Base-by-base conservation (phyloP, 805 yeast genomes). In the Yarrowia hollandica region DNA sequence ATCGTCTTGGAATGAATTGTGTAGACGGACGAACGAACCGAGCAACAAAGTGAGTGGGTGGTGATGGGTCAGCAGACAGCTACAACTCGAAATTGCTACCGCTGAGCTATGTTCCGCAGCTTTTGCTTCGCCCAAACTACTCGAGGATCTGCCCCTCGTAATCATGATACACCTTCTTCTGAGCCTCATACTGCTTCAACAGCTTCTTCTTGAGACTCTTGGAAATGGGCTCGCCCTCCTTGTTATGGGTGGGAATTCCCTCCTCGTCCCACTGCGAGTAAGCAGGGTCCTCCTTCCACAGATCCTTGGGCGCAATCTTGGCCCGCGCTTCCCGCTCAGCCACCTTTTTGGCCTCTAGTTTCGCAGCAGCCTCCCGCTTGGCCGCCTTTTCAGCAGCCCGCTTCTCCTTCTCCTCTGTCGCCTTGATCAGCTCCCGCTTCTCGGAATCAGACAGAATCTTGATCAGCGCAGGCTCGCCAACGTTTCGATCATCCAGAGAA, bases 151-250 rank as follows among this genome's bases (percentile, higher is more conserved):
- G 55, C 11, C 55, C 39, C 35, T 35, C 26, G 60, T 81, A 90
- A 67, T 86, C 90, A 25, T 84, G 83, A 70, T 90, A 82, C 33
- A 91, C 78, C 76, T 90, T 90, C 69, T 84, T 84, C 71, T 94
- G 99, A 48, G 79, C 84, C 59, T 85, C 89, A 72, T 82, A 83
- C 68, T 79, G 85, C 74, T 94, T 94, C 62, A 76, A 72, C 64
- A 94, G 76, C 74, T 92, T 92, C 81, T 94, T 94, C 62, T 77
- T 76, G 75, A 85, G 82, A 70, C 96, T 88, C 76, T 94, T 94
- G 37, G 94, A 80, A 5, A 94, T 79, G 0, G 74, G 69, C 65
- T 83, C 89, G 11, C 98, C 98, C 9, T 81, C 82, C 30, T 75
- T 78, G 64, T 85, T 88, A 68, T 82, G 84, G 0, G 83, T 78